Base-by-base conservation (phyloP, 345 rosid species). In the Erysimum cheiranthoides region DNA sequence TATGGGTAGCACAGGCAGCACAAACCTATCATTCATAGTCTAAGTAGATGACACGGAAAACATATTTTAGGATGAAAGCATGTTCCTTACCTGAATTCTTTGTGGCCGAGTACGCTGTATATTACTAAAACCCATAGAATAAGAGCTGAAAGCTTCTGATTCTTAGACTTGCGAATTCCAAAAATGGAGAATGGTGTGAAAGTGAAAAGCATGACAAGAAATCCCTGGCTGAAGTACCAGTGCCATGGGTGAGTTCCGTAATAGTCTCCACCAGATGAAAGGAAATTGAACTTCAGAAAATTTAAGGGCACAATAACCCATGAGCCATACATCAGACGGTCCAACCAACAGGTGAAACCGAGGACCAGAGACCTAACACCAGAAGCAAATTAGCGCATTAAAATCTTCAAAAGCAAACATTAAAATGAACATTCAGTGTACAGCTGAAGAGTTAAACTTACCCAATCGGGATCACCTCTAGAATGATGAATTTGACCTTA, bases 181-280 rank as follows among this genome's bases (percentile, higher is more conserved):
- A 68, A 78, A 17, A 89, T 14, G 50, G 85, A 80, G 78, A 87
- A 87, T 38, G 97, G 99, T 69, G 87, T 76, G 83, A 88, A 92
- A 27, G 89, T 89, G 84, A 95, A 92, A 72, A 90, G 81, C 96
- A 92, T 95, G 78, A 84, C 94, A 13, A 86, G 58, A 81, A 92
- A 92, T 59, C 99, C 99, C 77, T 92, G 96, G 78, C 87, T 83
- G 85, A 90, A 89, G 88, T 95, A 95, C 98, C 98, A 95, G 80
- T 92, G 99, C 99, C 99, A 90, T 68, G 85, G 80, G 82, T 95
- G 98, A 79, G 97, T 95, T 83, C 99, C 99, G 60, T 92, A 92
- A 76, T 88, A 87, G 82, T 95, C 98, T 64, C 97, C 94, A 3
- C 99, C 98, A 5, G 98, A 82, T 69, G 98, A 90, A 83, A 95